Evolutionary conservation across 108 stramenopile species (phyloP).

Genomic region (Aurantiochytrium sp.): DNA sequence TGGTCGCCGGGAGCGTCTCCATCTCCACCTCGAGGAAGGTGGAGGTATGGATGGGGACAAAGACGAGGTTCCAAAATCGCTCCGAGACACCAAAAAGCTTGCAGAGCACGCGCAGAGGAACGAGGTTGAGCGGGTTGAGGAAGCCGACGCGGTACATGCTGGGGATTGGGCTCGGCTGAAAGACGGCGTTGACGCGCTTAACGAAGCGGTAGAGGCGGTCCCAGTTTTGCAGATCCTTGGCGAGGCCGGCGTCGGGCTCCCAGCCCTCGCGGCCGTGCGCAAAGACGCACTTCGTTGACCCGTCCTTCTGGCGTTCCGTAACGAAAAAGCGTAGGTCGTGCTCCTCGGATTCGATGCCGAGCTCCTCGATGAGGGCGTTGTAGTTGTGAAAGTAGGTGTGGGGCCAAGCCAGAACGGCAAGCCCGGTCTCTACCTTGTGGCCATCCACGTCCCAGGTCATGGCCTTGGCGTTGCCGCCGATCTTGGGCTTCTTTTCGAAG

Average conservation of each 20-base stretch:
- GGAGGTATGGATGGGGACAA: neutral
- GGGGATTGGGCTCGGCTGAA: neutral
- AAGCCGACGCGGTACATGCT: neutral
- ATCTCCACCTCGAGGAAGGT: conserved; percentile 27
- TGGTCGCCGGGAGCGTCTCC: neutral
- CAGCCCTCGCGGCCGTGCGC: neutral
- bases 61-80: neutral
- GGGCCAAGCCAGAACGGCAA: conserved; percentile 3
- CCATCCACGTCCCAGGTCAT: conserved; percentile 30
- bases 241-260: neutral
- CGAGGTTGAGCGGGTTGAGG: neutral
- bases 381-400: neutral
- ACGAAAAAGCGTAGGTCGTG: neutral
- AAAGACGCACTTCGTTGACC: neutral
- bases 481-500: conserved; percentile 51
- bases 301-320: neutral
- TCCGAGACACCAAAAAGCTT: neutral
- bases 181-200: neutral
- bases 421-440: conserved; percentile 9
- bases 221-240: neutral
- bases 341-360: conserved; percentile 11
- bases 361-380: conserved; percentile 8
- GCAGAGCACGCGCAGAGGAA: neutral
- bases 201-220: neutral
- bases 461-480: conserved; percentile 56